Conservation (phyloP, 2,329 filamentous ascomycete genomes). For the Thelonectria discophora region DNA sequence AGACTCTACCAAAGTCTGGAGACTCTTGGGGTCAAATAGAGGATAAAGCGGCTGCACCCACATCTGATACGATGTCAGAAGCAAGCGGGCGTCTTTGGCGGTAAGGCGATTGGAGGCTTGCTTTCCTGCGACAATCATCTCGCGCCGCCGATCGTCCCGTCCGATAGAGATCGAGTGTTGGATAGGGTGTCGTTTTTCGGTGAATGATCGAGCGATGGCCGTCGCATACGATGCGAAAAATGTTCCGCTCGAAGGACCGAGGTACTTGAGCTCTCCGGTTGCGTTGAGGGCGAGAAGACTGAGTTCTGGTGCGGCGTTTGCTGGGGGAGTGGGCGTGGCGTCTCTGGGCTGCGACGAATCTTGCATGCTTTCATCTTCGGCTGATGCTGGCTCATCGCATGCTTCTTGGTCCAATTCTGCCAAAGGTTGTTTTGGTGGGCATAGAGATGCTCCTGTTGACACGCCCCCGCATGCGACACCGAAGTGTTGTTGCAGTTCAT, state of each 20-base stretch:
- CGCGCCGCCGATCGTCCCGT: background rate
- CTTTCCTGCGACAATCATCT: background rate
- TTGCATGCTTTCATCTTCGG: background rate
- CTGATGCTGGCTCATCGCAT: too few species aligned
- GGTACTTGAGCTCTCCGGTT: constrained; percentile 14
- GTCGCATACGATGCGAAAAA: constrained; percentile 10
- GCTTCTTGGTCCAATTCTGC: background rate
- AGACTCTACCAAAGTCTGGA: background rate
- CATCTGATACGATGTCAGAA: constrained; percentile 7
- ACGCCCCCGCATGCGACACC: background rate
- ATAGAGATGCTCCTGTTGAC: background rate
- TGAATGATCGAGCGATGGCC: constrained; percentile 2
- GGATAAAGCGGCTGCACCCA: constrained; percentile 9
- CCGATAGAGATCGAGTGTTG: too few species aligned
- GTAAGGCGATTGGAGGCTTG: background rate
- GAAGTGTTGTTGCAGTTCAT: background rate
- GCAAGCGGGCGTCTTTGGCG: background rate
- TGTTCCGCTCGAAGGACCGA: constrained; percentile 11
- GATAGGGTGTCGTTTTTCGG: too few species aligned
- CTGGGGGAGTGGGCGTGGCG: background rate
- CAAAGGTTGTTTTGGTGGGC: background rate
- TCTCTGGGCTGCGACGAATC: background rate
- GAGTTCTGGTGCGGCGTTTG: constrained; percentile 4
- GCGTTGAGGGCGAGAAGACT: constrained; percentile 18
- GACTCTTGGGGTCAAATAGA: background rate